Evolutionary conservation across 2,329 filamentous ascomycete genomes (phyloP), one percentile per base, ranked within the genome.

Genomic region (Clarireedia paspali): DNA sequence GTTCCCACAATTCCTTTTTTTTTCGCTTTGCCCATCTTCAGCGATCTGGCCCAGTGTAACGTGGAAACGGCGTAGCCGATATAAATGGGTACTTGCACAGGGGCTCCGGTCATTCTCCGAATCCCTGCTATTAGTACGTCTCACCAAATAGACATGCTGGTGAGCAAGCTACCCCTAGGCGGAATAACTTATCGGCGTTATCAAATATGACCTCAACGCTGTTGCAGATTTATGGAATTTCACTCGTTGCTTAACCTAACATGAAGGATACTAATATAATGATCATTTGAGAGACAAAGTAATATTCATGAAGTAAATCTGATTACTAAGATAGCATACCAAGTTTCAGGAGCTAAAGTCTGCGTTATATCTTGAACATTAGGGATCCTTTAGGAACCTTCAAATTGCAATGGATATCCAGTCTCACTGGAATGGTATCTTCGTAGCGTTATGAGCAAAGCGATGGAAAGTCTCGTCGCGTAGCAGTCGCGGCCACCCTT

Each of bases 371-470:
- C 20, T 20, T 20, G 20, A 20, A 20, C 20, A 20, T 20, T 20
- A 20, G 20, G 20, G 20, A 20, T 20, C 20, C 20, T 20, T 20
- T 3, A 20, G 20, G 20, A 20, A 20, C 20, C 20, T 20, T n/a
- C 34, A 50, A 20, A 39, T 34, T 30, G 23, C 20, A 5, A 17
- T 45, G 12, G 42, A 45, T 10, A 26, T 45, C n/a, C 47, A 39
- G 34, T 20, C 34, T 50, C 34, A 50, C 34, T 50, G 47, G 47
- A 50, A 50, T 24, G 47, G 47, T 50, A 50, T 12, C 14, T 24
- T 50, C 17, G 47, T 50, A 24, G 47, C 47, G 24, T 50, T 50
- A 17, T 39, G 34, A 26, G 47, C 47, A 39, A 39, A 50, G 47
- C 47, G 47, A 39, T 39, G 17, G 34, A 50, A 36, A 39, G 30